These are phyloP conservation scores for Neoboletus magnificus DNA, from an alignment of 768 basidiomycete species.

Conservation along the genomic window DNA sequence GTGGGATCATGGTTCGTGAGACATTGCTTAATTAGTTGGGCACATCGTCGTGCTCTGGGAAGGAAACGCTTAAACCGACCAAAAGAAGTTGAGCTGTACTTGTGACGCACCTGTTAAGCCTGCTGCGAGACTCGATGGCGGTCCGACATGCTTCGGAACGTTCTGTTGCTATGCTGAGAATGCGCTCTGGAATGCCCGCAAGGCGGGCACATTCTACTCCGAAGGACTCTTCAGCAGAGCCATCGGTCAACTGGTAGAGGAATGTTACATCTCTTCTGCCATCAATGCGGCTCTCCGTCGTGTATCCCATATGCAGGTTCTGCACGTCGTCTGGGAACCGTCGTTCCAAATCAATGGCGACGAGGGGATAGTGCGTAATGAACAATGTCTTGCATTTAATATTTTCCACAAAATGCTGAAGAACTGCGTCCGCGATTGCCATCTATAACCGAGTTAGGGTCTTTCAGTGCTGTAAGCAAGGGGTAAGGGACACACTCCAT, in stretches of 20 bases:
- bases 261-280: constrained; percentile 83
- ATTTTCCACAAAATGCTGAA: constrained; percentile 62
- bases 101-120: constrained; percentile 45
- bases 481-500: constrained; percentile 56
- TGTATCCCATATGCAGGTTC: constrained; percentile 87
- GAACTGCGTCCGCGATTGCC: constrained; percentile 81
- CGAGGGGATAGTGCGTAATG: constrained; percentile 91
- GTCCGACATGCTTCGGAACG: constrained; percentile 54
- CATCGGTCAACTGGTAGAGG: constrained; percentile 70
- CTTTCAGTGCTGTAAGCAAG: neutral
- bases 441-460: constrained; percentile 45
- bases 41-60: constrained; percentile 28
- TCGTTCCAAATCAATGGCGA: constrained; percentile 65
- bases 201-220: constrained; percentile 91
- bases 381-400: constrained; percentile 76
- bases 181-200: constrained; percentile 71
- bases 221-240: constrained; percentile 80
- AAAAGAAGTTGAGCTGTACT: neutral
- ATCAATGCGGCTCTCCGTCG: constrained; percentile 62
- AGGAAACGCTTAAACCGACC: neutral
- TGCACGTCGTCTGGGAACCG: constrained; percentile 58
- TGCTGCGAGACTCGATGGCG: constrained; percentile 48
- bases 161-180: constrained; percentile 60
- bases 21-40: constrained; percentile 27
- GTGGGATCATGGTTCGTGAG: constrained; percentile 17